Conservation (phyloP, 2,329 filamentous ascomycete genomes). For the Fusarium pseudocircinatum region DNA sequence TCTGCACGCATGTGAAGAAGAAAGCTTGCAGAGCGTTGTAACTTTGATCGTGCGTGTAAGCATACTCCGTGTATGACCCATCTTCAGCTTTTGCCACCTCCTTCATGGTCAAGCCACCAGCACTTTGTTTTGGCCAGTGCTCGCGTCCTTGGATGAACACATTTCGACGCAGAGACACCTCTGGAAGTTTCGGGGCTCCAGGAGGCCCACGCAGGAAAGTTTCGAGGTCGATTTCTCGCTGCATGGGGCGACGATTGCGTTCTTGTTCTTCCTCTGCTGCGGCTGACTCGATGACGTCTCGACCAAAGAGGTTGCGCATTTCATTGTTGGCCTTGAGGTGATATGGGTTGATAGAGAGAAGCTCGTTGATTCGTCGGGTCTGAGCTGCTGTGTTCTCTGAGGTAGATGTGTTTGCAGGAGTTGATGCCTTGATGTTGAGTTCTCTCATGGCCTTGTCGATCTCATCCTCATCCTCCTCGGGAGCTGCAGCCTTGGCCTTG, state of each 20-base stretch:
- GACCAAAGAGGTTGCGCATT: conserved; percentile 75
- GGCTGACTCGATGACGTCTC: conserved; percentile 65
- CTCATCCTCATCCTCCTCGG: conserved; percentile 57
- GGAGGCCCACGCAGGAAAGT: conserved; percentile 64
- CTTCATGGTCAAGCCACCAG: conserved; percentile 87
- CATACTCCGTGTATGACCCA: conserved; percentile 74
- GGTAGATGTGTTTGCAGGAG: neutral
- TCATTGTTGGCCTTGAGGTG: conserved; percentile 89
- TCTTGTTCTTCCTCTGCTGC: conserved; percentile 60
- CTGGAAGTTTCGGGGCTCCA: conserved; percentile 69
- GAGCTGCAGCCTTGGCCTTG: conserved; percentile 37
- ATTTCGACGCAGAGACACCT: conserved; percentile 79
- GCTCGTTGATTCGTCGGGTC: conserved; percentile 48
- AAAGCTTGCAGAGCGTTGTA: conserved; percentile 80
- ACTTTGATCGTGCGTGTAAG: conserved; percentile 75
- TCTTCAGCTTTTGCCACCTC: conserved; percentile 53
- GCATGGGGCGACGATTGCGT: conserved; percentile 50
- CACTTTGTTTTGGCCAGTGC: conserved; percentile 82
- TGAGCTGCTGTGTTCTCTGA: conserved; percentile 9
- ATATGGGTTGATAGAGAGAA: conserved; percentile 67
- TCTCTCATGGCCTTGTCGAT: conserved; percentile 65
- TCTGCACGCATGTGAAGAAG: conserved; percentile 84
- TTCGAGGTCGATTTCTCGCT: conserved; percentile 66
- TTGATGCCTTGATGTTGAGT: conserved; percentile 52
- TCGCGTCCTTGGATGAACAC: conserved; percentile 88